phyloP scores from a whole-genome alignment of 495 filamentous ascomycete species.

The Corynascus novoguineensis region DNA sequence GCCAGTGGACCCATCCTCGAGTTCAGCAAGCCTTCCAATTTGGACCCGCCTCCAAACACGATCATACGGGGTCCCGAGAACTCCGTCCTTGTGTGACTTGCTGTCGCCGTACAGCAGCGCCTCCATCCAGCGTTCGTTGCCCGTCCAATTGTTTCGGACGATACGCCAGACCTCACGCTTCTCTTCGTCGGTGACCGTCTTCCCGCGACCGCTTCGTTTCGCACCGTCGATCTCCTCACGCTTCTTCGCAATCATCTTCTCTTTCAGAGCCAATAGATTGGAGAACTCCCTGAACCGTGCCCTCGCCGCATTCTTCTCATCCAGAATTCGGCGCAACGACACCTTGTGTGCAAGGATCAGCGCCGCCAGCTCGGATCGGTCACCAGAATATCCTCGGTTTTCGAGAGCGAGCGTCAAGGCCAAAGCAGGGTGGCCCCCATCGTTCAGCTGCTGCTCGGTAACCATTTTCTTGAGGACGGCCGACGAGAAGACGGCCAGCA shows the following conservation, averaged over 20 bases:
- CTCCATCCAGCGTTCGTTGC: slow-evolving; percentile 63
- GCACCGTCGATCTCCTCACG: slow-evolving; percentile 36
- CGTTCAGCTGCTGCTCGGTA: slow-evolving; percentile 38
- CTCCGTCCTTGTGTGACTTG: slow-evolving; percentile 51
- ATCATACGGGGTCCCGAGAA: slow-evolving; percentile 60
- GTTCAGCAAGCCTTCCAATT: slow-evolving; percentile 46
- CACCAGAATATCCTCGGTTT: slow-evolving; percentile 50
- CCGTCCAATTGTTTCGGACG: slow-evolving; percentile 68
- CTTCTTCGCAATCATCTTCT: slow-evolving; percentile 37
- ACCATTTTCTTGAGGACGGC: slow-evolving; percentile 68
- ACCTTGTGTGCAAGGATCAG: slow-evolving; percentile 68
- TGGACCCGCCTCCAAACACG: slow-evolving; percentile 60
- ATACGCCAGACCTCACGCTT: slow-evolving; percentile 44
- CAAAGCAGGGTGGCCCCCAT: slow-evolving; percentile 32
- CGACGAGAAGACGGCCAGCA: slow-evolving; percentile 72
- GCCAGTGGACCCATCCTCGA: slow-evolving; percentile 41
- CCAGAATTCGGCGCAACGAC: slow-evolving; percentile 50
- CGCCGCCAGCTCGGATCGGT: slow-evolving; percentile 56
- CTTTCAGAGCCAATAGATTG: slow-evolving; percentile 50
- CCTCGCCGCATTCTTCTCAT: slow-evolving; percentile 51
- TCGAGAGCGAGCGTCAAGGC: slow-evolving; percentile 61
- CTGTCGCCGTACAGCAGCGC: slow-evolving; percentile 60
- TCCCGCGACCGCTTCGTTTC: slow-evolving; percentile 11
- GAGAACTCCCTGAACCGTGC: slow-evolving; percentile 52
- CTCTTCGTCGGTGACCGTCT: slow-evolving; percentile 33